Base-by-base conservation (phyloP, 2,329 filamentous ascomycete genomes). In the Paecilomyces sp. region DNA sequence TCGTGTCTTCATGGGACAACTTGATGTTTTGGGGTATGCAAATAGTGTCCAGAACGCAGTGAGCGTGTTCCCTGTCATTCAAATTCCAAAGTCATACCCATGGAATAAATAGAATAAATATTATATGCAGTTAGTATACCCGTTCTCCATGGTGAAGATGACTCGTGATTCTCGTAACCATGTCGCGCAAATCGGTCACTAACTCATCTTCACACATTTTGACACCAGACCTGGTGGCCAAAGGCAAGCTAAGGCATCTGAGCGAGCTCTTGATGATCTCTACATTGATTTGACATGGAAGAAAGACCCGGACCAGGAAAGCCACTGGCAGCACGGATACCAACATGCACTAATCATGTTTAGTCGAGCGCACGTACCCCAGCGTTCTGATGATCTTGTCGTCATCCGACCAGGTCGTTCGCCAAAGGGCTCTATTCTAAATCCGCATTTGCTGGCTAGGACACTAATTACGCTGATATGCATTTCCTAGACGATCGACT, bases 121-220 rank as follows among this genome's bases (percentile, higher is more conserved):
- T 34, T 28, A 28, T 28, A 28, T 28, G 25, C 25, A 28, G 25
- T 28, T 28, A 28, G 25, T 28, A 28, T 28, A 3, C 6, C 6
- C 6, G 31, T 12, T 15, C 25, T 58, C n/a, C 13, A 31, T 18
- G 28, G 36, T 18, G 57, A 54, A 58, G 55, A 58, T 25, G 18
- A 58, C 62, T n/a, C 57, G 61, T 36, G 60, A 54, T 51, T 64
- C 55, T 24, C 58, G 55, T 50, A 58, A 63, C 61, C 61, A 64
- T 18, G 56, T 33, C 61, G 61, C 47, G 12, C 56, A 54, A 24
- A 22, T 36, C 13, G 25, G 28, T 6, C 25, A 18, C 59, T 47
- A 41, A 33, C 31, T 51, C 33, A 13, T 61, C 33, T 31, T 34
- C 12, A 5, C 52, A 28, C 25, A 28, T 28, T 28, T 28, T 28